Conservation (phyloP, 257 asterid species). For the Rhazya stricta region DNA sequence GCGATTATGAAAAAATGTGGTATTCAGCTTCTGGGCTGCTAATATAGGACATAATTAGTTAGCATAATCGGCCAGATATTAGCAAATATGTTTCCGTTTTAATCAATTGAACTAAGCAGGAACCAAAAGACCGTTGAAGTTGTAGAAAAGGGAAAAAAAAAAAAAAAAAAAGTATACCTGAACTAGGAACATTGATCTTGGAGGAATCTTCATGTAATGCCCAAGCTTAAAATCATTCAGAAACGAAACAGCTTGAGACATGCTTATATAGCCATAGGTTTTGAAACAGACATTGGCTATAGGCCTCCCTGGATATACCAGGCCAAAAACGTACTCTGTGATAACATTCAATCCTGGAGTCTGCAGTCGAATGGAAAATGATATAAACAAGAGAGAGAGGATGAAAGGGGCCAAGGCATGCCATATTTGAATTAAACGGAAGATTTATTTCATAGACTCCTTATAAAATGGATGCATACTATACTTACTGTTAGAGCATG, state of each 20-base stretch:
- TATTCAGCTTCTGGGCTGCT: too few species aligned
- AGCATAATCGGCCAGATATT: neutral
- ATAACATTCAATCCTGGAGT: slow-evolving; percentile 69
- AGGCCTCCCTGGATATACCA: slow-evolving; percentile 65
- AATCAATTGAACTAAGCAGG: neutral
- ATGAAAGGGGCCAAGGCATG: neutral
- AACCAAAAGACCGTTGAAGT: too few species aligned
- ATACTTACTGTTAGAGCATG: too few species aligned
- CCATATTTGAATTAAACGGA: too few species aligned
- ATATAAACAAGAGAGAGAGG: neutral
- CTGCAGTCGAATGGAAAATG: slow-evolving; percentile 16
- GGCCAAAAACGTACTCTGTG: slow-evolving; percentile 61
- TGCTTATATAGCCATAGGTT: slow-evolving; percentile 72
- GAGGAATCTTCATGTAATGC: slow-evolving; percentile 82
- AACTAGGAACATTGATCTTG: slow-evolving; percentile 76
- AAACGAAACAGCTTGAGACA: slow-evolving; percentile 68
- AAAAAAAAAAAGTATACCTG: slow-evolving; percentile 37
- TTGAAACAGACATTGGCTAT: slow-evolving; percentile 86
- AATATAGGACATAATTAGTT: neutral
- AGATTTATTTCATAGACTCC: too few species aligned
- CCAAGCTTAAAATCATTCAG: slow-evolving; percentile 78
- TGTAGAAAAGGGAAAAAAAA: neutral
- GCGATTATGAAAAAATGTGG: too few species aligned
- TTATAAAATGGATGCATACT: too few species aligned
- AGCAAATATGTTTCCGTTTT: too few species aligned